Evolutionary conservation across 1,284 basidiomycete genomes (phyloP).

Genomic region (Coriolopsis trogii): DNA sequence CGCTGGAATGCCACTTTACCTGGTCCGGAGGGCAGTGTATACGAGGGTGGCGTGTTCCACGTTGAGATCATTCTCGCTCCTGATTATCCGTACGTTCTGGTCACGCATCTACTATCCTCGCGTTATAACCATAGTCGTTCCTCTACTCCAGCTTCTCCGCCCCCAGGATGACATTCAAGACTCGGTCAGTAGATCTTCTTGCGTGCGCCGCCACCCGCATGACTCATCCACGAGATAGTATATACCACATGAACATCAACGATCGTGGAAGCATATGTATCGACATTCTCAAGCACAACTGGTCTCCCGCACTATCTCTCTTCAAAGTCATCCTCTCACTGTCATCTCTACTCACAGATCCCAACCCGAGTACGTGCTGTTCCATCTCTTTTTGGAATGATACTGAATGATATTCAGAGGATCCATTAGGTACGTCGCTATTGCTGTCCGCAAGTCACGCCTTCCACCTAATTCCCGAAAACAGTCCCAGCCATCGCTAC

Average conservation of each 20-base stretch:
- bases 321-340: slow-evolving; percentile 92
- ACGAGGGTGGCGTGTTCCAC: slow-evolving; percentile 86
- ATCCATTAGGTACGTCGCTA: slow-evolving; percentile 62
- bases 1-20: slow-evolving; percentile 66
- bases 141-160: slow-evolving; percentile 74
- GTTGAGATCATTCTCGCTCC: slow-evolving; percentile 71
- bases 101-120: no score
- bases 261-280: slow-evolving; percentile 75
- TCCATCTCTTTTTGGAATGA: neutral
- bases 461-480: neutral
- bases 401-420: slow-evolving; percentile 44
- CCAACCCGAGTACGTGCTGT: slow-evolving; percentile 71
- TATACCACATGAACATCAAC: slow-evolving; percentile 94
- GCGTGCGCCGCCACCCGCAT: neutral
- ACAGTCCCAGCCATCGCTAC: slow-evolving; percentile 74
- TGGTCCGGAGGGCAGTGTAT: slow-evolving; percentile 84
- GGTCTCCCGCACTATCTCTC: slow-evolving; percentile 89
- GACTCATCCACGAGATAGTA: slow-evolving; percentile 45
- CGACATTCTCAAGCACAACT: slow-evolving; percentile 86
- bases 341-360: slow-evolving; percentile 86
- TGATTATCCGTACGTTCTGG: slow-evolving; percentile 81
- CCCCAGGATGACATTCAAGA: slow-evolving; percentile 78
- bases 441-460: no score
- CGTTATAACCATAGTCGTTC: no score
- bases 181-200: slow-evolving; percentile 51